These are phyloP conservation scores for Pochonia chlamydosporia DNA, from an alignment of 2,329 filamentous ascomycete species.

Conservation along the genomic window DNA sequence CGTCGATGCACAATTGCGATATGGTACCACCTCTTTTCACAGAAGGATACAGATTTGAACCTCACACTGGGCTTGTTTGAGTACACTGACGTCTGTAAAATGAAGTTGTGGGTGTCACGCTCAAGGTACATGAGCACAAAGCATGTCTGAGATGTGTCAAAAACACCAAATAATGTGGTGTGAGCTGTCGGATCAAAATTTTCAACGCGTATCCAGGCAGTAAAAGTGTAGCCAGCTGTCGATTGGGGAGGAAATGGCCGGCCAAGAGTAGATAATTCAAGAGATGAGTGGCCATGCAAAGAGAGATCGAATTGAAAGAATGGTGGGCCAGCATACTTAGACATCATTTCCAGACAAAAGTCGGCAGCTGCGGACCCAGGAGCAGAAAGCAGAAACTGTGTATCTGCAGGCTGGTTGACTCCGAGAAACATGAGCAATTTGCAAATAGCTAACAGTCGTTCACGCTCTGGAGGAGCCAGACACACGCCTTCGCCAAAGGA, in stretches of 20 bases:
- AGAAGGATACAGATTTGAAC: conserved; percentile 79
- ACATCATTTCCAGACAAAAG: conserved; percentile 69
- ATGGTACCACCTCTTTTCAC: conserved; percentile 83
- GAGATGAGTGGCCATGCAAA: conserved; percentile 77
- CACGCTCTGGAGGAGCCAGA: conserved; percentile 49
- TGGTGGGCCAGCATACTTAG: conserved; percentile 68
- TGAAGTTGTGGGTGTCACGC: conserved; percentile 87
- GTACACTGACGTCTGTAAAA: conserved; percentile 89
- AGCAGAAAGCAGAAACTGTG: conserved; percentile 62
- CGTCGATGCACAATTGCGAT: conserved; percentile 81
- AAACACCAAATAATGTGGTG: conserved; percentile 93
- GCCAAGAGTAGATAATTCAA: conserved; percentile 83
- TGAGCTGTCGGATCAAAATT: conserved; percentile 78
- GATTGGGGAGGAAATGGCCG: conserved; percentile 77
- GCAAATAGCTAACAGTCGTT: conserved; percentile 61
- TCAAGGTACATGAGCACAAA: conserved; percentile 93
- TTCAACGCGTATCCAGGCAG: conserved; percentile 85
- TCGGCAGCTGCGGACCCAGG: conserved; percentile 51
- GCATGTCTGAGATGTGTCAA: conserved; percentile 85
- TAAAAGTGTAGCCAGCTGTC: conserved; percentile 81
- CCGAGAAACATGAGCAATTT: conserved; percentile 67
- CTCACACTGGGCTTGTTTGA: conserved; percentile 83
- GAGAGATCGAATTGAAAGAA: conserved; percentile 94
- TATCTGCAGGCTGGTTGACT: conserved; percentile 74
- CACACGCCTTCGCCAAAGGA: conserved; percentile 48